Conservation (phyloP, 257 asterid species). For the Eucommia ulmoides region DNA sequence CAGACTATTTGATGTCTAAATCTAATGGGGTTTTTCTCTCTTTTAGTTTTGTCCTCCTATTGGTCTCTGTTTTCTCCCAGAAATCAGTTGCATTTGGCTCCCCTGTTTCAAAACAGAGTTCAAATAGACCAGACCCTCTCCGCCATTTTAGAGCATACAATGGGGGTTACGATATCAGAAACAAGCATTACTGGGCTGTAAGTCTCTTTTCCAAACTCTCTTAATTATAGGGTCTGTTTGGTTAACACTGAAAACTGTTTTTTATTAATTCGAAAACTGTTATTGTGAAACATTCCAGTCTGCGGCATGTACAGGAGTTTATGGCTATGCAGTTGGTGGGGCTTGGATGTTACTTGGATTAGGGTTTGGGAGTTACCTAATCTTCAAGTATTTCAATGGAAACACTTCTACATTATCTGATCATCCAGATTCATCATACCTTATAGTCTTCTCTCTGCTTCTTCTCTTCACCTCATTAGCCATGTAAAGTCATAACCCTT, state of each 20-base stretch:
- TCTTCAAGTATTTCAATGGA: constrained; percentile 17
- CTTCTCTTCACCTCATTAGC: constrained; percentile 35
- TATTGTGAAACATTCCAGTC: constrained; percentile 22
- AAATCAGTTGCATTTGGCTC: constrained; percentile 21
- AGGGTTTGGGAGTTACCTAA: constrained; percentile 26
- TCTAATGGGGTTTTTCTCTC: constrained; percentile 9
- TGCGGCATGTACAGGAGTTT: constrained; percentile 43
- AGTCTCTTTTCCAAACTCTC: constrained; percentile 10
- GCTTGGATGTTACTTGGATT: constrained; percentile 39
- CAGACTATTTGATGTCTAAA: constrained; percentile 18
- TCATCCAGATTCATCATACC: constrained; percentile 15
- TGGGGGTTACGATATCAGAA: constrained; percentile 33
- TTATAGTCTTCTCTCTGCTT: constrained; percentile 19
- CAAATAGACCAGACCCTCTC: constrained; percentile 34
- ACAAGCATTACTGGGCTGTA: constrained; percentile 59
- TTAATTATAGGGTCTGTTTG: neutral
- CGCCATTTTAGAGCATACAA: constrained; percentile 18
- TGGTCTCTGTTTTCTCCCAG: constrained; percentile 19
- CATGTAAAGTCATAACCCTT: constrained; percentile 22
- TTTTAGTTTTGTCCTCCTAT: constrained; percentile 8
- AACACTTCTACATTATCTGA: constrained; percentile 12
- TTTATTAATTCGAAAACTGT: neutral
- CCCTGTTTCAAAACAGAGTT: constrained; percentile 10
- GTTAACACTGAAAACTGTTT: neutral
- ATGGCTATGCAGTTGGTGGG: constrained; percentile 42